These are phyloP conservation scores for Tuber brumale DNA, from an alignment of 495 filamentous ascomycete species.

Conservation along the genomic window DNA sequence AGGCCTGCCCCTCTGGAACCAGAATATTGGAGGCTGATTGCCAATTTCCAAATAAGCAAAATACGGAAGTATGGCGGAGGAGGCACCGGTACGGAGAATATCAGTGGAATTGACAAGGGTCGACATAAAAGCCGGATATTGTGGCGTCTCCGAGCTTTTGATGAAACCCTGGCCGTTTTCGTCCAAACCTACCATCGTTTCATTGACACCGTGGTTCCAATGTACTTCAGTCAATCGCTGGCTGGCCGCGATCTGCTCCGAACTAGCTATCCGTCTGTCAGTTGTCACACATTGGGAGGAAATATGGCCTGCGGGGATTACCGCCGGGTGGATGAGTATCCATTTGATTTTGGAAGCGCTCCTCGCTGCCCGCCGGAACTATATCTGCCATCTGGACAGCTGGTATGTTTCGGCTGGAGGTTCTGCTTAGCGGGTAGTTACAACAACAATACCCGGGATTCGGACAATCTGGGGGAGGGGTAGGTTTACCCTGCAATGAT, in stretches of 20 bases:
- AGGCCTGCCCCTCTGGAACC: not conserved
- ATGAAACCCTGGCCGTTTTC: conserved; percentile 1
- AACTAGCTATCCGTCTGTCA: no score
- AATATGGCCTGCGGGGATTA: no score
- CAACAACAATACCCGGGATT: not conserved
- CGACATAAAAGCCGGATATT: not conserved
- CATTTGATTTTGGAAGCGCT: no score
- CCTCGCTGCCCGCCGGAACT: no score
- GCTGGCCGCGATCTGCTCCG: no score
- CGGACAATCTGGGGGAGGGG: not conserved
- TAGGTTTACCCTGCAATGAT: not conserved
- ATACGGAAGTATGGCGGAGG: not conserved
- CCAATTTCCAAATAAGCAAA: not conserved
- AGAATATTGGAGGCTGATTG: not conserved
- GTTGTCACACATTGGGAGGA: no score
- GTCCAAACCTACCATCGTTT: not conserved
- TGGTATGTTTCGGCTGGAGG: not conserved
- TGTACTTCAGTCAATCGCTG: no score
- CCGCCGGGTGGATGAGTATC: no score
- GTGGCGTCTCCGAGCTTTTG: not conserved
- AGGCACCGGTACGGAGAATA: not conserved
- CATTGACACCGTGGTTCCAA: not conserved
- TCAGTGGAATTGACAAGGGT: not conserved
- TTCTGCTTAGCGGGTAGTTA: not conserved
- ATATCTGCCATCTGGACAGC: no score